Evolutionary conservation across 768 basidiomycete genomes (phyloP).

Genomic region (Pleurotus giganteus): DNA sequence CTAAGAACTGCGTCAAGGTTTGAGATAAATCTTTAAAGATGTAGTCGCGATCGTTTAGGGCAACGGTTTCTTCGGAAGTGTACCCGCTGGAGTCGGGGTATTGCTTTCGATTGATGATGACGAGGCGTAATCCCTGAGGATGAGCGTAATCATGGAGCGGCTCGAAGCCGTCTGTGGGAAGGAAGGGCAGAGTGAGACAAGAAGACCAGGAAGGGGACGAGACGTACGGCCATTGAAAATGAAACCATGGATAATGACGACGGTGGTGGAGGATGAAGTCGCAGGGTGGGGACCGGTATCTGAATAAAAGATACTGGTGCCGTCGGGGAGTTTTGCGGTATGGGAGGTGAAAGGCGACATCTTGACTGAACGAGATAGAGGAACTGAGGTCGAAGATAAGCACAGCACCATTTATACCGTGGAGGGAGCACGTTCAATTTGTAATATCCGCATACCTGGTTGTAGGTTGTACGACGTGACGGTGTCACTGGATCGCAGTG

Average conservation of each 20-base stretch:
- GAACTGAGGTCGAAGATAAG: too few relatives aligned
- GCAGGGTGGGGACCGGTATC: constrained; percentile 30
- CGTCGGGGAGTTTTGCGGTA: constrained; percentile 2
- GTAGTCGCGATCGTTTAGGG: constrained; percentile 22
- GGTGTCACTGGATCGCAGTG: too few relatives aligned
- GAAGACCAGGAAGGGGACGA: background rate
- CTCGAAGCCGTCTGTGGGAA: constrained; percentile 14
- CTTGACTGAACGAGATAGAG: too few relatives aligned
- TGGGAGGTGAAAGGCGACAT: background rate
- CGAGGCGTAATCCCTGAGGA: background rate
- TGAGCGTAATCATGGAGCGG: constrained; percentile 21
- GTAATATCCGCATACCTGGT: too few relatives aligned
- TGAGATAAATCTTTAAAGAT: constrained; percentile 24
- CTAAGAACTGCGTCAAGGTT: constrained; percentile 26
- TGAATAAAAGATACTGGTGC: constrained; percentile 27
- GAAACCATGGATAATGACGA: constrained; percentile 32
- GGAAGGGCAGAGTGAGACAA: background rate
- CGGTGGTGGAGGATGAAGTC: constrained; percentile 32
- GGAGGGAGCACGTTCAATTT: too few relatives aligned
- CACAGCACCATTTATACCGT: too few relatives aligned
- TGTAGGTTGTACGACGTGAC: too few relatives aligned
- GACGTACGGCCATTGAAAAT: constrained; percentile 31
- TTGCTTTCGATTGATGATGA: constrained; percentile 10
- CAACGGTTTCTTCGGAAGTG: constrained; percentile 30
- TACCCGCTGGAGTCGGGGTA: constrained; percentile 29